Base-by-base conservation (phyloP, 768 basidiomycete species). In the Rhodosporidiobolus sp. region DNA sequence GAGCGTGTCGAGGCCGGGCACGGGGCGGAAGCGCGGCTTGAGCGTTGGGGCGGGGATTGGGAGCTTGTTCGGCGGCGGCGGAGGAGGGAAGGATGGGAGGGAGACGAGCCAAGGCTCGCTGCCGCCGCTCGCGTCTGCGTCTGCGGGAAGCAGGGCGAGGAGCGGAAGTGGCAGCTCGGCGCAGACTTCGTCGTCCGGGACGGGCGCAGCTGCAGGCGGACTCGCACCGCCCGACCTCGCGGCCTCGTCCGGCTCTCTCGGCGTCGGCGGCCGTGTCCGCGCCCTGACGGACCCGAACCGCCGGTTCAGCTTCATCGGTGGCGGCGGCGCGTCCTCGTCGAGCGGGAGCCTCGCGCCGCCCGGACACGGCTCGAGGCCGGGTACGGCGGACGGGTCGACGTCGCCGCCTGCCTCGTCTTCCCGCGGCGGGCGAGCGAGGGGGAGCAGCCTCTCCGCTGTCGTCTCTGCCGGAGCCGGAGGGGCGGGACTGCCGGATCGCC, bases 201-300 rank as follows among this genome's bases (percentile, higher is more conserved):
- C 52, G 3, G 56, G 56, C 35, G n/a, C 56, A 35, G 52, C 9
- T 6, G 9, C 22, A 5, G 24, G 22, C 26, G n/a, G 5, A 7
- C 26, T 28, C 26, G n/a, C n/a, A 2, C 24, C 52, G 12, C 20
- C 55, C 20, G 55, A 20, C 22, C 32, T 35, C 55, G 32, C 17
- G 20, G 32, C 32, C 20, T 24, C 55, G 22, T 56, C 55, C 19
- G 30, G 54, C 12, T 32, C 48, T 24, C 24, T 22, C 38, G 43
- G 43, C 30, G 62, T 65, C 1, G 66, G 67, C 26, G 71, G 71
- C 5, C 66, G 71, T 19, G 43, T 72, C 57, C 52, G 71, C 28
- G 71, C 71, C 2, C 59, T 67, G 50, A 72, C 71, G 12, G 71
- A 72, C 48, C 71, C 71, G 62, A 67, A 56, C 35, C 63, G 67